Evolutionary conservation across 1,284 basidiomycete species (phyloP).

Genomic region (Takashimella koratensis): DNA sequence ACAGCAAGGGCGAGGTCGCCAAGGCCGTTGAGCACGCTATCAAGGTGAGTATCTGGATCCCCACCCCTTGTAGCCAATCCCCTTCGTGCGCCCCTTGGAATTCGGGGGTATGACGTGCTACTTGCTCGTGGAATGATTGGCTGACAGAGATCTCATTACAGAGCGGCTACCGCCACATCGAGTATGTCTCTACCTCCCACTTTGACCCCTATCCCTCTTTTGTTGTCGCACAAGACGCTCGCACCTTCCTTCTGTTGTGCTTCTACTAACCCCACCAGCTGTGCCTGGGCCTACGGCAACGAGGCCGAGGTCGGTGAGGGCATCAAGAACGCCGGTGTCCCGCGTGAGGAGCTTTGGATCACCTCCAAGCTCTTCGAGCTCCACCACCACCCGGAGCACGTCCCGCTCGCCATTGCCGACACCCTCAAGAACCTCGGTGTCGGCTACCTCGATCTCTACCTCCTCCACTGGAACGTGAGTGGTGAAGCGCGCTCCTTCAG

Average conservation of each 20-base stretch:
- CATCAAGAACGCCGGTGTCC: conserved; percentile 58
- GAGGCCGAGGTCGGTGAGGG: conserved; percentile 84
- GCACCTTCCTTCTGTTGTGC: neutral
- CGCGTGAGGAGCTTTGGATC: conserved; percentile 65
- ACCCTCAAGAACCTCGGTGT: conserved; percentile 67
- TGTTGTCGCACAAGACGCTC: too few species aligned
- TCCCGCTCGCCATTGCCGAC: conserved; percentile 64
- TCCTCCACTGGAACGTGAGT: conserved; percentile 70
- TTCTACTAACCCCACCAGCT: conserved; percentile 14
- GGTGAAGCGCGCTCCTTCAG: conserved; percentile 14
- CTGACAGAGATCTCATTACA: conserved; percentile 11
- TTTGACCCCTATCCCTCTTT: conserved; percentile 4
- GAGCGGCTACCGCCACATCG: conserved; percentile 66
- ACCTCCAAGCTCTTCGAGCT: conserved; percentile 67
- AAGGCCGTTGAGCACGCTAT: conserved; percentile 48
- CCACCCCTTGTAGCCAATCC: too few species aligned
- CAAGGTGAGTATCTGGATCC: conserved; percentile 24
- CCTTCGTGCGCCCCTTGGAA: too few species aligned
- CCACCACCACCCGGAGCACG: conserved; percentile 56
- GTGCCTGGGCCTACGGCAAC: conserved; percentile 56
- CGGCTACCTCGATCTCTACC: conserved; percentile 73
- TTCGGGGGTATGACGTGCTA: too few species aligned
- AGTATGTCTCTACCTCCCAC: conserved; percentile 54
- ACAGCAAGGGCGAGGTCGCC: conserved; percentile 46
- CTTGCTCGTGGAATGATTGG: too few species aligned